These are phyloP conservation scores for Rhodotorula toruloides DNA, from an alignment of 768 basidiomycete genomes.

Conservation along the genomic window DNA sequence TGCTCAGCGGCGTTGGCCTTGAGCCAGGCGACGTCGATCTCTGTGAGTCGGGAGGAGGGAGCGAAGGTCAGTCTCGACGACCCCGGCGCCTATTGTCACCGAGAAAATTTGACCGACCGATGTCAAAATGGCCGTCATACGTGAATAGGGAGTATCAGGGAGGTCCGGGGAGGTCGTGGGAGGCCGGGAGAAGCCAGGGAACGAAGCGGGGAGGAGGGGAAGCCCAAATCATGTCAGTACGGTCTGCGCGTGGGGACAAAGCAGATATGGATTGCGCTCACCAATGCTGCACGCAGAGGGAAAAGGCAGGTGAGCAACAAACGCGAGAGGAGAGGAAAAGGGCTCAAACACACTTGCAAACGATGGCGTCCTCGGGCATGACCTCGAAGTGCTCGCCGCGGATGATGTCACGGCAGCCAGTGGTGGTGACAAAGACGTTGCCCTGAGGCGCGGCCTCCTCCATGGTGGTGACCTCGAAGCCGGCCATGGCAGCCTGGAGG, in stretches of 20 bases:
- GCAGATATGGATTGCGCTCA: too few species aligned
- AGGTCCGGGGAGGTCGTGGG: not conserved
- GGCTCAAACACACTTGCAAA: slow-evolving; percentile 75
- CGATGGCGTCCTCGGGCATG: slow-evolving; percentile 98
- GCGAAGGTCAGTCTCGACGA: not conserved
- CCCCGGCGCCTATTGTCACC: too few species aligned
- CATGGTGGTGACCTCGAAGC: slow-evolving; percentile 98
- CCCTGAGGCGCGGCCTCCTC: slow-evolving; percentile 83
- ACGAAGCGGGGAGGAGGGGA: not conserved
- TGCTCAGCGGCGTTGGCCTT: slow-evolving; percentile 79
- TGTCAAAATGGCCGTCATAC: too few species aligned
- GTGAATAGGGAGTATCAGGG: too few species aligned
- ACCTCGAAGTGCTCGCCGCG: slow-evolving; percentile 78
- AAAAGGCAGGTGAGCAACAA: not conserved
- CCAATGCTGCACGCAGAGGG: not conserved
- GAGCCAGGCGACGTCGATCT: slow-evolving; percentile 96
- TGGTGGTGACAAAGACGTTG: slow-evolving; percentile 96
- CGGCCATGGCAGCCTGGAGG: slow-evolving; percentile 98
- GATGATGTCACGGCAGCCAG: slow-evolving; percentile 98
- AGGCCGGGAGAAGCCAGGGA: not conserved
- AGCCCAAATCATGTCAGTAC: not conserved
- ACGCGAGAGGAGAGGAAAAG: slow-evolving; percentile 56
- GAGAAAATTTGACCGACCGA: not conserved
- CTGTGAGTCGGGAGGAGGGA: slow-evolving; percentile 41
- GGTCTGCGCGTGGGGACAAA: too few species aligned